phyloP scores from a whole-genome alignment of 2,329 filamentous ascomycete genomes.

The Pseudocercospora eumusae region DNA sequence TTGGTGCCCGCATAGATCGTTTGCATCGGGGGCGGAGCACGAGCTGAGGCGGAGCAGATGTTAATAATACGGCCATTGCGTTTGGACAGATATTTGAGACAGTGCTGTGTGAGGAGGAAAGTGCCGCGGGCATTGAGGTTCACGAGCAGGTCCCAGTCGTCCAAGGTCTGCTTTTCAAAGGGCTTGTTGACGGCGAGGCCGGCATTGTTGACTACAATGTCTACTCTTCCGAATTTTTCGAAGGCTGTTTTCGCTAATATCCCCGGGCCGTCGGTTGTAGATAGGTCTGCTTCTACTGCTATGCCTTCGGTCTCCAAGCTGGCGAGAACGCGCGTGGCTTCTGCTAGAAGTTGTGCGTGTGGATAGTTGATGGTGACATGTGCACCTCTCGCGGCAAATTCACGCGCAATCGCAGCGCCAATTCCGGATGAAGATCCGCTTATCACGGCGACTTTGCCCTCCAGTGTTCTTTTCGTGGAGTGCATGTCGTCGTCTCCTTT shows the following conservation, averaged over 20 bases:
- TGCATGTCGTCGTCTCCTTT: background rate
- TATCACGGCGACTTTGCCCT: slow-evolving; percentile 43
- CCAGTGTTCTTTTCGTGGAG: background rate
- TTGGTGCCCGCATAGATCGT: slow-evolving; percentile 59
- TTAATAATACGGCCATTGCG: slow-evolving; percentile 59
- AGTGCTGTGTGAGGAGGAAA: slow-evolving; percentile 54
- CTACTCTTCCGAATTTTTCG: slow-evolving; percentile 32
- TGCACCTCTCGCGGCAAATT: slow-evolving; percentile 49
- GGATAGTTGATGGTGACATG: slow-evolving; percentile 36
- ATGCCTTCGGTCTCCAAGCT: background rate
- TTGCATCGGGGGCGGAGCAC: slow-evolving; percentile 48
- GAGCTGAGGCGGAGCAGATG: slow-evolving; percentile 56
- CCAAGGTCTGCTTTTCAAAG: slow-evolving; percentile 46
- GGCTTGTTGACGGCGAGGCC: slow-evolving; percentile 28
- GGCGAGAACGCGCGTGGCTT: background rate
- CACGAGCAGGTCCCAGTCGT: slow-evolving; percentile 56
- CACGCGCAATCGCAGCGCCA: slow-evolving; percentile 50
- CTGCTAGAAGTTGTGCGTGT: background rate
- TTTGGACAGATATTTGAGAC: slow-evolving; percentile 36
- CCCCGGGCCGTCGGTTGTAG: background rate
- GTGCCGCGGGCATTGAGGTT: slow-evolving; percentile 59
- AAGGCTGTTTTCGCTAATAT: slow-evolving; percentile 8
- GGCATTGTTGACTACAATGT: slow-evolving; percentile 48
- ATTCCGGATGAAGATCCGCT: slow-evolving; percentile 53
- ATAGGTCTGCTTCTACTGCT: slow-evolving; percentile 12